Conservation (phyloP, 352 stramenopile genomes). For the Chloridella minuta region DNA sequence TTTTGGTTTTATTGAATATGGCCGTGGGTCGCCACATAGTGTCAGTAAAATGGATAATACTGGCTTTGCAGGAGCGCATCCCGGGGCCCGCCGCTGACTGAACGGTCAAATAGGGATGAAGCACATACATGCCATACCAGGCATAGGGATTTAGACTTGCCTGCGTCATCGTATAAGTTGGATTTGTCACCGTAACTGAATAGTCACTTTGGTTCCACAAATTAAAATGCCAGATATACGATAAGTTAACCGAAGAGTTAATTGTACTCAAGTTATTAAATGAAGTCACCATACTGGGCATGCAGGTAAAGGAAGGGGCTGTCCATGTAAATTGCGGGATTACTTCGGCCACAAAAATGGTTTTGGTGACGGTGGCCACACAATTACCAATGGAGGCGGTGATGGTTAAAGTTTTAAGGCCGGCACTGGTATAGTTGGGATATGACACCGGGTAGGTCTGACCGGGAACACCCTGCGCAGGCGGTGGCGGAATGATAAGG, state of each 20-base stretch:
- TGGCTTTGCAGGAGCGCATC: no score
- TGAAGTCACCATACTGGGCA: not conserved
- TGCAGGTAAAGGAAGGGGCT: not conserved
- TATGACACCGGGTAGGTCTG: no score
- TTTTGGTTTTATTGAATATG: not conserved
- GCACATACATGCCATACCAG: no score
- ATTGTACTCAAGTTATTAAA: not conserved
- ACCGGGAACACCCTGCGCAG: no score
- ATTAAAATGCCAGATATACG: not conserved
- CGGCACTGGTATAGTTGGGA: not conserved
- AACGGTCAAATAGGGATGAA: no score
- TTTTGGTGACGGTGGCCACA: not conserved
- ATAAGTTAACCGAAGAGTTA: not conserved
- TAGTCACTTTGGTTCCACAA: not conserved
- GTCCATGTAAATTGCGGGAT: not conserved
- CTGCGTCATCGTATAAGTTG: not conserved
- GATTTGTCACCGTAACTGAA: not conserved
- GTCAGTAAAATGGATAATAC: not conserved
- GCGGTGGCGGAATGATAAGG: not conserved
- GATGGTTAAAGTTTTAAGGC: not conserved
- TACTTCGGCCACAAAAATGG: not conserved
- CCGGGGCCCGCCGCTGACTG: no score
- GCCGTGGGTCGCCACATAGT: not conserved
- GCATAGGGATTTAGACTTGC: not conserved
- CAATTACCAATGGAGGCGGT: not conserved